Evolutionary conservation across 768 basidiomycete species (phyloP).

Genomic region (Gyrodon lividus): DNA sequence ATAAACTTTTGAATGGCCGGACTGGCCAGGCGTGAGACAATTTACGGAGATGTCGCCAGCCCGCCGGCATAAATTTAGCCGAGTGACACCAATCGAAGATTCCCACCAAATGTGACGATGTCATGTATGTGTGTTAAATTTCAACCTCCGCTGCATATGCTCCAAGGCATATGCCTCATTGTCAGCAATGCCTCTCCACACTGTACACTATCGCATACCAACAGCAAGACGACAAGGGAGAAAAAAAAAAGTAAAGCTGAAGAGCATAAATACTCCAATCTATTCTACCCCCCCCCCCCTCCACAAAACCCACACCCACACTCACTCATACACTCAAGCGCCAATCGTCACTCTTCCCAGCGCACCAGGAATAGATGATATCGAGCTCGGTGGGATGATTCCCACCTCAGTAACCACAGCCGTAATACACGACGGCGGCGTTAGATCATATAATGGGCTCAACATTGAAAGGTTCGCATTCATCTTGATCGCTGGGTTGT

Average conservation of each 20-base stretch:
- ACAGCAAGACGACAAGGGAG: no score
- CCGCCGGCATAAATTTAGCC: no score
- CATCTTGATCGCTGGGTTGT: constrained; percentile 27
- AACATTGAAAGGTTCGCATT: constrained; percentile 67
- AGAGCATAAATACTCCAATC: constrained; percentile 12
- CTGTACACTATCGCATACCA: no score
- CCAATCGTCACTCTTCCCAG: constrained; percentile 36
- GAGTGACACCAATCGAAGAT: no score
- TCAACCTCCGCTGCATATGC: no score
- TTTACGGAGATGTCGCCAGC: no score
- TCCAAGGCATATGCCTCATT: no score
- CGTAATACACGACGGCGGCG: constrained; percentile 88
- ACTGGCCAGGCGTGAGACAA: no score
- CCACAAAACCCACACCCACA: neutral
- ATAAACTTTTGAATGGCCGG: no score
- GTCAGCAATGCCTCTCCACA: no score
- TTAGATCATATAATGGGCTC: constrained; percentile 91
- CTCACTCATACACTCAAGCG: constrained; percentile 10
- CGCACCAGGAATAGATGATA: constrained; percentile 78
- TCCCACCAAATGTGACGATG: no score
- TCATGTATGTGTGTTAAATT: no score
- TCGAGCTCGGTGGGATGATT: constrained; percentile 89
- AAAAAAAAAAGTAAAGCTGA: neutral
- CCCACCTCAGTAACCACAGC: constrained; percentile 98
- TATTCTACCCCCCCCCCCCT: neutral